Evolutionary conservation across 305 asterid genomes (phyloP), one percentile per base, ranked within the genome.

Genomic region (Fraxinus albicans): DNA sequence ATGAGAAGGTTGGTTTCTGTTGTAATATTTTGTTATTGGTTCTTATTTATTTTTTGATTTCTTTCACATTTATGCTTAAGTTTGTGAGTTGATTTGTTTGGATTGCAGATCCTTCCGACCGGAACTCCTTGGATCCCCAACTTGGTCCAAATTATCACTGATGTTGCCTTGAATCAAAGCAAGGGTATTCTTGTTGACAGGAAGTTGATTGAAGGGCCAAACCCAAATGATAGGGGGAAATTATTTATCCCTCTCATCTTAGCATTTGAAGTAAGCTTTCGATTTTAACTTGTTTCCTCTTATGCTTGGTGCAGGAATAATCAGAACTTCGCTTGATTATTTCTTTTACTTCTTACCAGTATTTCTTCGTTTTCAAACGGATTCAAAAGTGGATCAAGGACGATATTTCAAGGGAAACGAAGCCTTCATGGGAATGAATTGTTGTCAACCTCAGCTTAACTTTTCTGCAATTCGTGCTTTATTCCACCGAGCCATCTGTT

Each of bases 141-240:
- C 83, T 83, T 97, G 84, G 95, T 97, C 75, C 83, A 86, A 25
- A 86, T 83, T 2, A 91, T 95, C 82, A 90, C 98, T 0, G 94
- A 93, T 9, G 91, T 90, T 17, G 88, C 91, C 88, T 84, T 92
- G 80, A 90, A 92, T 80, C 98, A 93, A 78, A 92, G 93, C 83
- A 38, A 73, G 67, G 82, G 98, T 84, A 89, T 95, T 83, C 85
- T 95, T 60, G 88, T 97, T 19, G 97, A 97, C 88, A 85, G 85
- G 86, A 91, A 90, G 90, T 89, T 97, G 90, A 93, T 97, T 44
- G 98, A 94, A 67, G 99, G 99, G 78, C 98, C 95, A 53, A 94
- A 97, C 76, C 92, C 99, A 1, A 92, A 94, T 79, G 88, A 90
- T 53, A 90, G 91, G 84, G 96, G 99, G 74, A 95, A 95, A 83